phyloP scores from a whole-genome alignment of 2,329 filamentous ascomycete genomes.

The Davidsoniella neocaledoniae region DNA sequence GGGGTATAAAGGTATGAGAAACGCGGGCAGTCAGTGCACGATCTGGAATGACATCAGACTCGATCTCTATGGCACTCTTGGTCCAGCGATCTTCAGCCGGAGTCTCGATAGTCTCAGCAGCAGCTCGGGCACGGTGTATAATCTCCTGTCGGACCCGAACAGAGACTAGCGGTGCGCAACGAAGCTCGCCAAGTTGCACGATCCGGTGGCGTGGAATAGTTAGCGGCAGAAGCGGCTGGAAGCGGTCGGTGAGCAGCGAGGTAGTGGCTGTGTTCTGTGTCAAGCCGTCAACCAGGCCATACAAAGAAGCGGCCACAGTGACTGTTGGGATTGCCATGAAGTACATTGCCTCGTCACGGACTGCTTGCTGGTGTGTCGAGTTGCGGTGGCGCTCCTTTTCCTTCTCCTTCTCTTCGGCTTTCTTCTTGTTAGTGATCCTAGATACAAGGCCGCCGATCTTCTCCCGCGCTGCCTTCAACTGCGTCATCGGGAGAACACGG shows the following conservation, averaged over 20 bases:
- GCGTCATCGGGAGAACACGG: constrained; percentile 17
- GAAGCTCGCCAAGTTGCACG: constrained; percentile 23
- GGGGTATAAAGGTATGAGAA: constrained; percentile 19
- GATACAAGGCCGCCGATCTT: background rate
- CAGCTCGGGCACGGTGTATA: constrained; percentile 11
- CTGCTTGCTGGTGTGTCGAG: background rate
- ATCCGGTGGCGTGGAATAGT: constrained; percentile 21
- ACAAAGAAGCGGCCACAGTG: constrained; percentile 24
- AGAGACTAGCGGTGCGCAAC: constrained; percentile 23
- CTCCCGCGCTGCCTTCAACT: constrained; percentile 12
- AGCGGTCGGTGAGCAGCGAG: constrained; percentile 21
- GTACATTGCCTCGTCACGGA: constrained; percentile 4
- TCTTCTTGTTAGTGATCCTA: background rate
- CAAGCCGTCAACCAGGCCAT: constrained; percentile 22
- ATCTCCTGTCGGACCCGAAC: constrained; percentile 26
- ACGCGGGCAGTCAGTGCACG: constrained; percentile 22
- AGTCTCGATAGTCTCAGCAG: background rate
- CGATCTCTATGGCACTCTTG: constrained; percentile 20
- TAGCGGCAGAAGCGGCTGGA: constrained; percentile 23
- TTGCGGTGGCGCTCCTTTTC: constrained; percentile 11
- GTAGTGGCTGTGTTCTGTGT: constrained; percentile 17
- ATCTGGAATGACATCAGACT: constrained; percentile 24
- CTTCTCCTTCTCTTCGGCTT: constrained; percentile 5
- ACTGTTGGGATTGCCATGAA: constrained; percentile 19
- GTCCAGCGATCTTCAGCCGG: constrained; percentile 10